Evolutionary conservation across 1,284 basidiomycete genomes (phyloP).

Genomic region (Cryptococcus hybrid): DNA sequence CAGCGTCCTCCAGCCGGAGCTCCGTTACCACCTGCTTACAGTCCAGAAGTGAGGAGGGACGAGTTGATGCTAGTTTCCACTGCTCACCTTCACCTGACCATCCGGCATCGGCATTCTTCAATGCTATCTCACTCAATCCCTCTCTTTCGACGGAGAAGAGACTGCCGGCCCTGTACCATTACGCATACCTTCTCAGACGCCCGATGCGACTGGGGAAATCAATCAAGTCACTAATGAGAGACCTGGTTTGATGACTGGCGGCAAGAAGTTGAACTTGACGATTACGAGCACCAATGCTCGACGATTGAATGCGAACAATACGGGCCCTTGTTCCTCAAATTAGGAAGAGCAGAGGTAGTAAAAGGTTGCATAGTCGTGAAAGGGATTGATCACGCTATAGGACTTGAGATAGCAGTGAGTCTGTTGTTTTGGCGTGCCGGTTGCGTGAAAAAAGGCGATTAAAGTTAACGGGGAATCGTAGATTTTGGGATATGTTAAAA

Average conservation of each 20-base stretch:
- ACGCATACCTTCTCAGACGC: too few relatives aligned
- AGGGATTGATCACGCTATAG: slow-evolving; percentile 29
- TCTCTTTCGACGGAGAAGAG: too few relatives aligned
- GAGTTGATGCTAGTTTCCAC: slow-evolving; percentile 35
- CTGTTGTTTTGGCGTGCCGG: too few relatives aligned
- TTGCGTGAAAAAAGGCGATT: not conserved
- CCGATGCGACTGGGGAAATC: too few relatives aligned
- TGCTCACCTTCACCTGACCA: slow-evolving; percentile 32
- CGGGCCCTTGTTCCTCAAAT: slow-evolving; percentile 28
- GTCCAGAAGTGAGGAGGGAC: slow-evolving; percentile 24
- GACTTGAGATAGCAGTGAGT: slow-evolving; percentile 33
- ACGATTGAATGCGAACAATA: slow-evolving; percentile 26
- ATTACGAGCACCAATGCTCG: slow-evolving; percentile 16
- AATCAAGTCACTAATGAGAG: too few relatives aligned
- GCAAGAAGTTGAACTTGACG: slow-evolving; percentile 26
- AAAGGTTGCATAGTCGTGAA: slow-evolving; percentile 31
- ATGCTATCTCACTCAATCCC: slow-evolving; percentile 21
- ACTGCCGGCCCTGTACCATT: too few relatives aligned
- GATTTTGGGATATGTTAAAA: slow-evolving; percentile 32
- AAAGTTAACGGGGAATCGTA: slow-evolving; percentile 1
- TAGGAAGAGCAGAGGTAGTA: slow-evolving; percentile 20
- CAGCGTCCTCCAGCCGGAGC: not conserved
- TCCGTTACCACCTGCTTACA: slow-evolving; percentile 24
- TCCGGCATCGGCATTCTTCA: slow-evolving; percentile 34
- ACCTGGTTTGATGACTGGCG: too few relatives aligned